Conservation (phyloP, 2,329 filamentous ascomycete species). For the Bipolaris zeicola region DNA sequence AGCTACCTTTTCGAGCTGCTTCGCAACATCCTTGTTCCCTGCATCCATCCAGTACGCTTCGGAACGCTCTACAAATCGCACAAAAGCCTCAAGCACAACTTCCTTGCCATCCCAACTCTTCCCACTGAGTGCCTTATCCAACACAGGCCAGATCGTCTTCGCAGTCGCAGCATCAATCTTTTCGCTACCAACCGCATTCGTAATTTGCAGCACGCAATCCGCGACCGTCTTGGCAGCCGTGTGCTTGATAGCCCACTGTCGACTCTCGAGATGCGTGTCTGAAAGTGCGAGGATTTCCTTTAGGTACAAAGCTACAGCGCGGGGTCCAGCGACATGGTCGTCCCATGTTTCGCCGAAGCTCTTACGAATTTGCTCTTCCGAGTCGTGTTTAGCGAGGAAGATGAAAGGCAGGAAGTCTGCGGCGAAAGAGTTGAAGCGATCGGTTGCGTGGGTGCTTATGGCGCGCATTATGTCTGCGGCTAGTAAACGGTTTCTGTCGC, state of each 20-base stretch:
- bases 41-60: slow-evolving; percentile 64
- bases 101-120: slow-evolving; percentile 97
- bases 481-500: slow-evolving; percentile 71
- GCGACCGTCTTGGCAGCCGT: slow-evolving; percentile 82
- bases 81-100: slow-evolving; percentile 77
- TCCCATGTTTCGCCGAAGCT: slow-evolving; percentile 87
- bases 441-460: slow-evolving; percentile 83
- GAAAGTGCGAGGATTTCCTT: slow-evolving; percentile 77
- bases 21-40: slow-evolving; percentile 61
- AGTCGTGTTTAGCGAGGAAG: slow-evolving; percentile 86
- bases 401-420: slow-evolving; percentile 80
- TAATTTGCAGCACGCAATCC: slow-evolving; percentile 70
- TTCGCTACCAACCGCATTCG: slow-evolving; percentile 59
- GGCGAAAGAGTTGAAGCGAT: slow-evolving; percentile 81
- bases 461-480: slow-evolving; percentile 83
- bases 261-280: slow-evolving; percentile 71
- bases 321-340: slow-evolving; percentile 84
- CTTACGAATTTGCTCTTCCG: slow-evolving; percentile 76
- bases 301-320: slow-evolving; percentile 82
- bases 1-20: slow-evolving; percentile 69
- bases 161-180: slow-evolving; percentile 66
- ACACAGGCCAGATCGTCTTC: slow-evolving; percentile 75
- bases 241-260: slow-evolving; percentile 90
- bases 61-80: slow-evolving; percentile 73
- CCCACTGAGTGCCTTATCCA: slow-evolving; percentile 80